phyloP scores from a whole-genome alignment of 306 rosid genomes.

The Alnus glutinosa region DNA sequence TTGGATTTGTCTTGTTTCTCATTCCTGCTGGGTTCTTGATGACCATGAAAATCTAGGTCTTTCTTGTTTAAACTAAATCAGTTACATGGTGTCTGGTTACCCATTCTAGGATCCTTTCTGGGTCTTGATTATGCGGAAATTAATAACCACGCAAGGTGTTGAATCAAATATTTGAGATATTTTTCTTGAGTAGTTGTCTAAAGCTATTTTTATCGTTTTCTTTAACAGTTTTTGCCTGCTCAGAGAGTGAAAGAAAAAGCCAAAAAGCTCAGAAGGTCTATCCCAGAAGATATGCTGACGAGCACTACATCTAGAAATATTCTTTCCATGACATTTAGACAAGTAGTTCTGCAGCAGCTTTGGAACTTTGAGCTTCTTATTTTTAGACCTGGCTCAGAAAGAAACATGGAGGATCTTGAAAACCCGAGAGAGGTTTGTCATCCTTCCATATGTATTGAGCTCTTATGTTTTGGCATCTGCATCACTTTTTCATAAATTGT shows the following conservation, averaged over 20 bases:
- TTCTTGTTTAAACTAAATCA: not conserved
- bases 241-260: conserved; percentile 78
- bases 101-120: not conserved
- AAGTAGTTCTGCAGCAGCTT: conserved; percentile 77
- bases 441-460: conserved; percentile 18
- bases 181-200: not conserved
- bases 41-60: not conserved
- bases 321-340: conserved; percentile 90
- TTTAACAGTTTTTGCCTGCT: conserved; percentile 79
- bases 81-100: conserved; percentile 3
- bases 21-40: not conserved
- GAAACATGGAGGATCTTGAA: conserved; percentile 82
- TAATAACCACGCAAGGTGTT: conserved; percentile 9
- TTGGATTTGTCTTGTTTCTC: not conserved
- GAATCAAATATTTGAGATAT: conserved; percentile 4
- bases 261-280: conserved; percentile 58
- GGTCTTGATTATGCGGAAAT: conserved; percentile 18
- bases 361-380: conserved; percentile 72
- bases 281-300: conserved; percentile 53
- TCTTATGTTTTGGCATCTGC: conserved; percentile 20
- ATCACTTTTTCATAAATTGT: conserved; percentile 43
- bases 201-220: conserved; percentile 27
- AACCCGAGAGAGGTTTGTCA: conserved; percentile 75
- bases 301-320: conserved; percentile 56
- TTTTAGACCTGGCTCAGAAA: conserved; percentile 72